Evolutionary conservation across 2,329 filamentous ascomycete genomes (phyloP).

Genomic region (Sordariomycetes sp.): DNA sequence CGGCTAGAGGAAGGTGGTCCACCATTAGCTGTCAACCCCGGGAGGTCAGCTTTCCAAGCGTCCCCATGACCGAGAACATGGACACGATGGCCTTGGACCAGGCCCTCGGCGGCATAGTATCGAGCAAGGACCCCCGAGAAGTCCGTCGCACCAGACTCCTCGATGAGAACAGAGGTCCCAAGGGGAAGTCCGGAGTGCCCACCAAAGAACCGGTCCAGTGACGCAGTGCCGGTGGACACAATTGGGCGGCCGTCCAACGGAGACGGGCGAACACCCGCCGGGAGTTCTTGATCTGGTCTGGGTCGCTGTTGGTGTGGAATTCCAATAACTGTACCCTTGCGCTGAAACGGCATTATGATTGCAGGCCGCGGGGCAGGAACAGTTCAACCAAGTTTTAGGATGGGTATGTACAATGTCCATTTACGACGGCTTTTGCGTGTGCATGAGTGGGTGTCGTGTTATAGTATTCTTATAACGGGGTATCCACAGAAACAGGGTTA

Average conservation of each 20-base stretch:
- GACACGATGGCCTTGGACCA: slow-evolving; percentile 80
- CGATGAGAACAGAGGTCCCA: slow-evolving; percentile 67
- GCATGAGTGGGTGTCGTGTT: background rate
- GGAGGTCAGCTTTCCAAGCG: slow-evolving; percentile 71
- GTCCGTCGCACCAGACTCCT: slow-evolving; percentile 87
- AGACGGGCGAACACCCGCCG: slow-evolving; percentile 59
- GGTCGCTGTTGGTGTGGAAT: background rate
- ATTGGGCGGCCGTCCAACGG: slow-evolving; percentile 77
- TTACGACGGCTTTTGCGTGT: background rate
- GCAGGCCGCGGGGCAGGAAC: background rate
- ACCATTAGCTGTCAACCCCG: slow-evolving; percentile 40
- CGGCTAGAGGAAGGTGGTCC: background rate
- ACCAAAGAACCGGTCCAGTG: slow-evolving; percentile 71
- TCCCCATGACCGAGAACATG: slow-evolving; percentile 74
- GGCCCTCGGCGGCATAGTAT: slow-evolving; percentile 86
- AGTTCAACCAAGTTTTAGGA: background rate
- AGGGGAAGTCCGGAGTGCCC: slow-evolving; percentile 77
- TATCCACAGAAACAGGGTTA: background rate
- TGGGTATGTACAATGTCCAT: background rate
- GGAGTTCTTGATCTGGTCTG: slow-evolving; percentile 11
- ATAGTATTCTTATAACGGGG: background rate
- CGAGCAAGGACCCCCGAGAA: slow-evolving; percentile 74
- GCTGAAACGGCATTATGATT: background rate
- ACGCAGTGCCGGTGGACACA: slow-evolving; percentile 81
- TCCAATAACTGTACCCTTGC: slow-evolving; percentile 1